These are phyloP conservation scores for Tulasnella sp. DNA, from an alignment of 768 basidiomycete genomes.

Conservation along the genomic window DNA sequence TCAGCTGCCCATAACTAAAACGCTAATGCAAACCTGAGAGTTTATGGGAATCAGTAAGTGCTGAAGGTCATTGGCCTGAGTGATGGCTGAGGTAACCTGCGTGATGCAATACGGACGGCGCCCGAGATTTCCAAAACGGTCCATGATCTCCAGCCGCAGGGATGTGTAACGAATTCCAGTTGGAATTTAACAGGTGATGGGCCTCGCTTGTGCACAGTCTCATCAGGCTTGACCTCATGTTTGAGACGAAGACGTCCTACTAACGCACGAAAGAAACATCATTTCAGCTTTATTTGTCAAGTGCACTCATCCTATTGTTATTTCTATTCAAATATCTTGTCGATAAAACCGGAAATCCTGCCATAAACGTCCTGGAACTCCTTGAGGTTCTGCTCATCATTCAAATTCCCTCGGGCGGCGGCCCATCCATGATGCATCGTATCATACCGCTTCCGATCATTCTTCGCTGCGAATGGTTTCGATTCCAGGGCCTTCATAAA, in stretches of 20 bases:
- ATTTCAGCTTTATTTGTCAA: neutral
- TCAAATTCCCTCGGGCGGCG: constrained; percentile 15
- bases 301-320: neutral
- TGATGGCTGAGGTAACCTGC: too few relatives aligned
- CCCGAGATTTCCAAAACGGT: too few relatives aligned
- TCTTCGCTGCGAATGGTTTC: constrained; percentile 20
- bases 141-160: too few relatives aligned
- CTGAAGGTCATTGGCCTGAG: too few relatives aligned
- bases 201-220: too few relatives aligned
- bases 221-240: too few relatives aligned
- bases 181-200: too few relatives aligned
- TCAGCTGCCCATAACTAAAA: too few relatives aligned
- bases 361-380: constrained; percentile 21
- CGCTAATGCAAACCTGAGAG: too few relatives aligned
- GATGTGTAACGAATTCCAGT: too few relatives aligned
- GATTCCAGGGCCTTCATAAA: constrained; percentile 7
- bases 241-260: neutral
- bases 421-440: constrained; percentile 25
- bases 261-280: neutral
- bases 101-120: too few relatives aligned
- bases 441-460: constrained; percentile 11
- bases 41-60: too few relatives aligned
- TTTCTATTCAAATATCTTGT: neutral
- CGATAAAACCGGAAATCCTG: neutral
- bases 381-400: constrained; percentile 20